Percentiles rank a stretch among this genome's conserved stretches.
These are phyloP conservation scores for Sclerotinia sclerotiorum DNA, from an alignment of 2,329 filamentous ascomycete genomes.

Conservation along the genomic window DNA sequence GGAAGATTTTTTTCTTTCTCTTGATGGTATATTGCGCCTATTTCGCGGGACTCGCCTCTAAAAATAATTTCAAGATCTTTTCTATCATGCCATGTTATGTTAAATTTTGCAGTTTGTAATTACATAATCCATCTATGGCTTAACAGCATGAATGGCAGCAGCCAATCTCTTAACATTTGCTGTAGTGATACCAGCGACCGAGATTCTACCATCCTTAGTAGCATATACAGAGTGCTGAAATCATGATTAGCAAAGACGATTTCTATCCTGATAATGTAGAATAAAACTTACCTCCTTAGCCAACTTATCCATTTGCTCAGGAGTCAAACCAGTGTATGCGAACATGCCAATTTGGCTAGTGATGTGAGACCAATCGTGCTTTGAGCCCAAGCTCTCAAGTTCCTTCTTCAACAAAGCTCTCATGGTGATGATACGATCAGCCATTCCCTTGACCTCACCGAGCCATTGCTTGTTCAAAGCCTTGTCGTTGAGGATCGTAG, in stretches of 20 bases:
- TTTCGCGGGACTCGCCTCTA: neutral
- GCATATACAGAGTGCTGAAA: constrained; percentile 86
- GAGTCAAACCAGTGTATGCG: constrained; percentile 89
- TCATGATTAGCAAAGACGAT: constrained; percentile 24
- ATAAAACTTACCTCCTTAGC: constrained; percentile 69
- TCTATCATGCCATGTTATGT: neutral
- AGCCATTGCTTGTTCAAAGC: constrained; percentile 92
- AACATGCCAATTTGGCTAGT: constrained; percentile 99
- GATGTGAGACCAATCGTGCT: constrained; percentile 98
- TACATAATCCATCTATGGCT: constrained; percentile 42
- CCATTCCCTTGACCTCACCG: constrained; percentile 96
- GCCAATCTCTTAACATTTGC: constrained; percentile 78
- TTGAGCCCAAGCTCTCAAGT: constrained; percentile 90
- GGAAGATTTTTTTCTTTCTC: neutral
- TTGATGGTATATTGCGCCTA: neutral
- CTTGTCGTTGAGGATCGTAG: constrained; percentile 84
- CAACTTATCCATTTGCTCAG: constrained; percentile 87
- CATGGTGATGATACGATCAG: constrained; percentile 98
- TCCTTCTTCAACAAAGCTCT: constrained; percentile 90
- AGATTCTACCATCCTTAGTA: constrained; percentile 88
- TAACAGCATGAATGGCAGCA: constrained; percentile 82
- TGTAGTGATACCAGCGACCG: constrained; percentile 78
- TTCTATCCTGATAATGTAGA: constrained; percentile 30
- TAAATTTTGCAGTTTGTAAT: neutral
- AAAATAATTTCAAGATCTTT: neutral